Evolutionary conservation across 768 basidiomycete genomes (phyloP), one percentile per base, ranked within the genome.

Genomic region (Pleurotus eryngii): DNA sequence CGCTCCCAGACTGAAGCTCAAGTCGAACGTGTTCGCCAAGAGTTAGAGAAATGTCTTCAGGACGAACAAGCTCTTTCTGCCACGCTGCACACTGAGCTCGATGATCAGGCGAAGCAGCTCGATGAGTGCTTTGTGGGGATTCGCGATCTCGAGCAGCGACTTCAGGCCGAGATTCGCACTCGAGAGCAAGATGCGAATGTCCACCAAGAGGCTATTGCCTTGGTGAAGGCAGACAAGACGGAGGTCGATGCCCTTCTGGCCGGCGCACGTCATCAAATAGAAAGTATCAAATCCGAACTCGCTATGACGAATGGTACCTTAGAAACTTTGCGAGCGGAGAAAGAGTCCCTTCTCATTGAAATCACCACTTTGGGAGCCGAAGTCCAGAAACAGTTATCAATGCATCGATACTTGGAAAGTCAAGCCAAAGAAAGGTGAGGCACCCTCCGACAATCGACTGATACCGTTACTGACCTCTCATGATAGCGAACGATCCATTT

Each of bases 351-450:
- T 14, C 83, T 89, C 58, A 74, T 77, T 48, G 75, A 85, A 61
- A 76, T 78, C 46, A 89, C 86, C 0, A 70, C 72, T 12, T 70
- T 89, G 24, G 81, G 82, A 59, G 85, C 88, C 2, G 86, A 90
- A 63, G 68, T 82, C 11, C 87, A 90, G 67, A 81, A 84, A 38
- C 77, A 76, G 7, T 72, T 80, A 46, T 89, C 89, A 5, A 69
- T 87, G 56, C 75, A 74, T 39, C 80, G 85, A 57, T 83, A 80
- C 68, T 65, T 87, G 51, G 87, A 92, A 68, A 78, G 76, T 62
- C 83, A 88, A 65, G 66, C 81, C 40, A 81, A 80, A 64, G 86
- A 89, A 55, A 80, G 79, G 90, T 85, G 59, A 27, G 80, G 30
- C 30, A 35, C 30, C 30, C 1, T 35, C 30, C 30, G 30, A 35